Evolutionary conservation across 2,329 filamentous ascomycete species (phyloP), one percentile per base, ranked within the genome.

Genomic region (Trichophyton schoenleinii): DNA sequence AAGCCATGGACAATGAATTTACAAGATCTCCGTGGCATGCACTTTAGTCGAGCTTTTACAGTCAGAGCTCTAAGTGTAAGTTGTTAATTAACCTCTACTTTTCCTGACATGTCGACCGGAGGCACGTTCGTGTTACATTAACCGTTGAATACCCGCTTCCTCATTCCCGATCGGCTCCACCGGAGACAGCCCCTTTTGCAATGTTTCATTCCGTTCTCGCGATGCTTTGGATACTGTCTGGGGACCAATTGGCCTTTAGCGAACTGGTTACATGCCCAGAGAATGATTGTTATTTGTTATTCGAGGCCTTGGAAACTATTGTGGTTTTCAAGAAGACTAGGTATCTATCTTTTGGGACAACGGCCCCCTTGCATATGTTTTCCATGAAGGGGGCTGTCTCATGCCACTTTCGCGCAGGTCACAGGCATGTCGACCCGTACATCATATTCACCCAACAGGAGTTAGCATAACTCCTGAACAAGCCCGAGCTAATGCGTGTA

Each of bases 171-270:
- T 28, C 49, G 28, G 28, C 28, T 36, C 49, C 49, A 55, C 49
- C 25, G 31, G 49, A 55, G 28, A 55, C 49, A 28, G 49, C n/a
- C 49, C 5, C 31, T 20, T 55, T 55, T 9, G 4, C 5, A 55
- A 55, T 55, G 49, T 55, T 55, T 34, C 49, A 55, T 18, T 55
- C 49, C 31, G 28, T 36, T 55, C 28, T 55, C 49, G 49, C 49
- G 31, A 36, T 36, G n/a, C 15, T 20, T 36, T 36, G 49, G 34
- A 55, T 34, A 36, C 31, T 34, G 5, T 13, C 49, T 36, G 49
- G 31, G 49, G 25, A 18, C 49, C 25, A 36, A 34, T 55, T 34
- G 28, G 28, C 28, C 49, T 18, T 28, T 28, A 55, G 31, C 49
- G 49, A 55, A 55, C 49, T n/a, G 18, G 49, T 55, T 55, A 55